Conservation (phyloP, 805 yeast species). For the Candida bentonensis region DNA sequence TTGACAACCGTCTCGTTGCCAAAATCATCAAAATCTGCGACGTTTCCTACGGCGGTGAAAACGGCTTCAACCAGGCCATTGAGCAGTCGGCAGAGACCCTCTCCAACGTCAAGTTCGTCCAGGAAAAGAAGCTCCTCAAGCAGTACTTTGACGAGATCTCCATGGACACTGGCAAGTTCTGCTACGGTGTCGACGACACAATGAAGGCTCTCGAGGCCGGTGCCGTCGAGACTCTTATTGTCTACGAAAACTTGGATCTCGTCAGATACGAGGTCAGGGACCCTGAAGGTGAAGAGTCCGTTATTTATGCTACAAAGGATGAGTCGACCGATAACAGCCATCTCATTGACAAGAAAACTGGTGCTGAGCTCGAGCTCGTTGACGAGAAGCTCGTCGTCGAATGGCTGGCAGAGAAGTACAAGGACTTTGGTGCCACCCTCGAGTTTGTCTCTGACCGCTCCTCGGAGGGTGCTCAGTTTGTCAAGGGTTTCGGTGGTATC, state of each 20-base stretch:
- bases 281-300: constrained; percentile 60
- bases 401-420: constrained; percentile 97
- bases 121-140: constrained; percentile 90
- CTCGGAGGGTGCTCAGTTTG: constrained; percentile 97
- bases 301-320: constrained; percentile 60
- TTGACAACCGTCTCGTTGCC: constrained; percentile 76
- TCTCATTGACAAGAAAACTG: constrained; percentile 73
- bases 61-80: constrained; percentile 98
- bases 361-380: constrained; percentile 80
- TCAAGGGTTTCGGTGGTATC: constrained; percentile 96
- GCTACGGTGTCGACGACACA: constrained; percentile 96
- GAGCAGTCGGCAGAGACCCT: constrained; percentile 94
- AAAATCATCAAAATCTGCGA: constrained; percentile 89
- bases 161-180: constrained; percentile 92
- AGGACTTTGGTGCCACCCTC: constrained; percentile 82
- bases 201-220: constrained; percentile 92
- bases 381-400: constrained; percentile 79
- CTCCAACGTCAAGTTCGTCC: constrained; percentile 93
- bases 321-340: constrained; percentile 49
- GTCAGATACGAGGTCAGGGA: constrained; percentile 76
- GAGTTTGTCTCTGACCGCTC: constrained; percentile 96
- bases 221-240: constrained; percentile 86
- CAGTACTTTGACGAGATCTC: constrained; percentile 93
- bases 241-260: constrained; percentile 80
- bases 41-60: constrained; percentile 97